Base-by-base conservation (phyloP, 768 basidiomycete genomes). In the Cytidiella melzeri region DNA sequence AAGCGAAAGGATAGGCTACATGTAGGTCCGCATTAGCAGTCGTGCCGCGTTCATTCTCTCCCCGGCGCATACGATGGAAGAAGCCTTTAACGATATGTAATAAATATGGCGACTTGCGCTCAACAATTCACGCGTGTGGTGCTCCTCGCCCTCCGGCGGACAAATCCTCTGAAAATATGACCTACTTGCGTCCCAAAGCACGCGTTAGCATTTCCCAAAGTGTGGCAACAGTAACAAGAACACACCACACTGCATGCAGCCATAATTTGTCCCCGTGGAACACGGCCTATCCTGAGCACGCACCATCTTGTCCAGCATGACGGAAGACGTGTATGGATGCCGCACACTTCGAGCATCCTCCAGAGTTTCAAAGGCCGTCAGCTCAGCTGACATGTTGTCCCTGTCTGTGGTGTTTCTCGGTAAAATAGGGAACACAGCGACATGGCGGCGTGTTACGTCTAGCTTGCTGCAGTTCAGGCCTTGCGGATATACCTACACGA, bases 341-440 rank as follows among this genome's bases (percentile, higher is more conserved):
- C 21, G 18, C 24, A 27, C 43, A 5, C 41, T 43, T 13, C 52
- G 46, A 11, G 47, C 30, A 20, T 53, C 52, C 23, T 53, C 52
- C 15, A 21, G 24, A 20, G 52, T 47, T 19, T 53, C 47, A 15
- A 53, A 42, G 25, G 41, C 47, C 18, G 52, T 53, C 41, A 43
- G 26, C 36, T 53, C 41, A 25, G 47, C 11, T 1, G 52, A 53
- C 25, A 53, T 19, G 52, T 34, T 34, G 30, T 34, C 30, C 7
- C 15, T 34, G 30, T 53, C 43, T 18, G 41, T 25, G 26, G 20
- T 36, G 13, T 45, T 48, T 2, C 47, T 42, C 19, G 52, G 43
- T 23, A 44, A 48, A 21, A 41, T 46, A 24, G 52, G 52, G 34
- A 48, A 48, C 36, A 53, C 52, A 7, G 47, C 52, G 30, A 40